These are phyloP conservation scores for Alisma plantagoaquatica DNA, from an alignment of 106 monocot genomes.

Conservation along the genomic window DNA sequence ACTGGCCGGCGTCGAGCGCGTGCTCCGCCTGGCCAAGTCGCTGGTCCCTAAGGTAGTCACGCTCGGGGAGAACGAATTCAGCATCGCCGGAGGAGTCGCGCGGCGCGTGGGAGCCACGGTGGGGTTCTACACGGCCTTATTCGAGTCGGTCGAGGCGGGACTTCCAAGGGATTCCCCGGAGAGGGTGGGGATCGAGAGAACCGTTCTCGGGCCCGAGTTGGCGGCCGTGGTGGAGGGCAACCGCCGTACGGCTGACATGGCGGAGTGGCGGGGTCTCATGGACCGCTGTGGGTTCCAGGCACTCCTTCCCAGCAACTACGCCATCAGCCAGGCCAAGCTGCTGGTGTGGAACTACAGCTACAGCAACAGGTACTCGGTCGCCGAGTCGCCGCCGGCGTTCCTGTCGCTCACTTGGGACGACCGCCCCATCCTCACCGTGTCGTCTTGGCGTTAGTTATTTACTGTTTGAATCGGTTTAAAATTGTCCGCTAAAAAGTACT, in stretches of 20 bases:
- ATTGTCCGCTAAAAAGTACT: no score
- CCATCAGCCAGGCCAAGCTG: slow-evolving; percentile 85
- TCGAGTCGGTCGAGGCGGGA: slow-evolving; percentile 74
- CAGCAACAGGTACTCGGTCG: slow-evolving; percentile 52
- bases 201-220: slow-evolving; percentile 56
- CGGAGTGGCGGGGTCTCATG: slow-evolving; percentile 63
- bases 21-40: slow-evolving; percentile 49
- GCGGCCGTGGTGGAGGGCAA: slow-evolving; percentile 26
- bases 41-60: slow-evolving; percentile 65
- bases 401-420: slow-evolving; percentile 73
- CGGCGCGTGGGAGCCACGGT: slow-evolving; percentile 45
- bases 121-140: slow-evolving; percentile 53
- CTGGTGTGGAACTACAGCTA: slow-evolving; percentile 92
- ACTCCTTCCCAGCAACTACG: slow-evolving; percentile 62
- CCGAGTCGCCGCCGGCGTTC: slow-evolving; percentile 54
- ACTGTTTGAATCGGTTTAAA: no score
- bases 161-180: slow-evolving; percentile 52
- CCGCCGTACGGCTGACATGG: slow-evolving; percentile 48
- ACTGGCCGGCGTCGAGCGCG: slow-evolving; percentile 21
- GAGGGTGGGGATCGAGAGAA: slow-evolving; percentile 52
- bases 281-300: slow-evolving; percentile 49
- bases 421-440: slow-evolving; percentile 68
- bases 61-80: slow-evolving; percentile 70
- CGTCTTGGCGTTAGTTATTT: slow-evolving; percentile 69
- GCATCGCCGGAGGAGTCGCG: slow-evolving; percentile 20